Evolutionary conservation across 2,329 filamentous ascomycete genomes (phyloP).

Genomic region (Neurospora sp.): DNA sequence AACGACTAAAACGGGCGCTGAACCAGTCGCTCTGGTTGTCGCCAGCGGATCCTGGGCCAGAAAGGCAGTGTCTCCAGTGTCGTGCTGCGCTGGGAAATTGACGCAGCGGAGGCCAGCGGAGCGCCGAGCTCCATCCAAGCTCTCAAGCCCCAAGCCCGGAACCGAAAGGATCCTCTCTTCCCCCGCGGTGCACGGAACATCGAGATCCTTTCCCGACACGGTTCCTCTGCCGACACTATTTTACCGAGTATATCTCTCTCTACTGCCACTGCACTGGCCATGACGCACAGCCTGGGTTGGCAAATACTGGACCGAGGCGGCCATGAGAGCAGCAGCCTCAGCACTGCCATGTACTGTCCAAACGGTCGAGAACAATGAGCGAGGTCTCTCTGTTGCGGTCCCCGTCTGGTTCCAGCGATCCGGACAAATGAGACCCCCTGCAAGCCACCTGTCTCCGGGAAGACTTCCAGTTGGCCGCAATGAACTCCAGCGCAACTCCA

Average conservation of each 20-base stretch:
- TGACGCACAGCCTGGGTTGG: not conserved
- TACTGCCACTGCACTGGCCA: not conserved
- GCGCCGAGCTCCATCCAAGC: not conserved
- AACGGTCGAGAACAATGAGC: not conserved
- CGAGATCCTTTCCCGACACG: not conserved
- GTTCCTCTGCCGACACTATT: not conserved
- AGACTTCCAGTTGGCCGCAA: conserved; percentile 16
- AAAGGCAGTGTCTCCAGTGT: not conserved
- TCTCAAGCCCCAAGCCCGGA: not conserved
- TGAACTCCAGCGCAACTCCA: not conserved
- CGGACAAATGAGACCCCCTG: conserved; percentile 11
- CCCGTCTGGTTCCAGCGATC: conserved; percentile 10
- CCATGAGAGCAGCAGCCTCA: not conserved
- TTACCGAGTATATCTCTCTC: not conserved
- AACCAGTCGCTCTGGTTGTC: not conserved
- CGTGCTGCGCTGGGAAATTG: not conserved
- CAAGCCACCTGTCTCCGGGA: conserved; percentile 12
- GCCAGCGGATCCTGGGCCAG: not conserved
- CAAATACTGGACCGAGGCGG: not conserved
- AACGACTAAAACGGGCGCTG: not conserved
- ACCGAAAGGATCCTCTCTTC: not conserved
- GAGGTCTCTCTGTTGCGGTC: not conserved
- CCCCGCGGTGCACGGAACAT: not conserved
- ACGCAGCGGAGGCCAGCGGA: not conserved
- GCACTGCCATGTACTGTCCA: not conserved